Percentiles rank a stretch among this genome's conserved stretches.
phyloP scores from a whole-genome alignment of 208 protist species.

The Acanthamoeba lenticulata region DNA sequence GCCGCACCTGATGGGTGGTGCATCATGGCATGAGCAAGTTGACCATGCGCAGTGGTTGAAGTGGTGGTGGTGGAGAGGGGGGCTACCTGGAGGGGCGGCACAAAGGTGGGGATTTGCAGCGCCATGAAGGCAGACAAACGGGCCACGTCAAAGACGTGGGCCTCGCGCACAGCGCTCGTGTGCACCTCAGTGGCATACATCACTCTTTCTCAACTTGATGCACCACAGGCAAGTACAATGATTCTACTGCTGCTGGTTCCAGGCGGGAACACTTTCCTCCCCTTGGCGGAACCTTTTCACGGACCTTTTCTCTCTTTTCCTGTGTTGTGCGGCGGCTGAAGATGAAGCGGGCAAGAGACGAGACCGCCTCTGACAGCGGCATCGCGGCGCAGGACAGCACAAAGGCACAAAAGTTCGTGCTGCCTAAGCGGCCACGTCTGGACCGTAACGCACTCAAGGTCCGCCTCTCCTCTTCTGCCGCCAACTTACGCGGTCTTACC shows the following conservation, averaged over 20 bases:
- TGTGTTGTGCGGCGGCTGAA: no score
- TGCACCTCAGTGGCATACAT: conserved; percentile 41
- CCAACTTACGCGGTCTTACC: background rate
- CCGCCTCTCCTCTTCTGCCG: background rate
- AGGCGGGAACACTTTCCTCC: no score
- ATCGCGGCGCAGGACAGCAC: no score
- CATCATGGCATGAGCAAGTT: no score
- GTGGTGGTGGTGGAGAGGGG: no score
- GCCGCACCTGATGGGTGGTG: conserved; percentile 1
- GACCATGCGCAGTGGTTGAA: no score
- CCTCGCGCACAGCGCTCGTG: conserved; percentile 9
- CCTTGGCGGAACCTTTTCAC: no score
- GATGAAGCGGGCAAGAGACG: no score
- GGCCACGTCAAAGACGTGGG: conserved; percentile 5
- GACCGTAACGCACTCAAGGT: background rate
- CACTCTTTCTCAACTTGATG: background rate
- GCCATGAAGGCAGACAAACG: background rate
- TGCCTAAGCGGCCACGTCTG: background rate
- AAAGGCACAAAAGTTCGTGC: background rate
- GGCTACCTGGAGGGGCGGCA: background rate
- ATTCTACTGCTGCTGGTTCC: no score
- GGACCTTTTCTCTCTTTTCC: no score
- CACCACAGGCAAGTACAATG: no score
- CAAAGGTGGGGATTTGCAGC: background rate
- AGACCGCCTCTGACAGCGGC: no score